phyloP scores from a whole-genome alignment of 169 alveolate genomes.

The Plasmodium inui region DNA sequence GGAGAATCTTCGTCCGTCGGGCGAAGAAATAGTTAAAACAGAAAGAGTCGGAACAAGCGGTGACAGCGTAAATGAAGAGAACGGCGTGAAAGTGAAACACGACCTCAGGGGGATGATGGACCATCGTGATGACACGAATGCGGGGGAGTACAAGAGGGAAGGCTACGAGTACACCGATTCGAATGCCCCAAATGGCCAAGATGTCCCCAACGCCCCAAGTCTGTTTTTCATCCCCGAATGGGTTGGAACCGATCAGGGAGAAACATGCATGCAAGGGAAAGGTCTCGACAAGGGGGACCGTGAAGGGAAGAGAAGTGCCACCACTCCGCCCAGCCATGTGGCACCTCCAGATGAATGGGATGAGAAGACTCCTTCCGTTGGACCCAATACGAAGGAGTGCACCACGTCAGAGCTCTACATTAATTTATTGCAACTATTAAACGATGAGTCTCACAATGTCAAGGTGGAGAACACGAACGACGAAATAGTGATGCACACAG shows the following conservation, averaged over 20 bases:
- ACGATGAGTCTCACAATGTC: not conserved
- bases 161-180: not conserved
- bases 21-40: not conserved
- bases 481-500: not conserved
- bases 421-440: slow-evolving; percentile 10
- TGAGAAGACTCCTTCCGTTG: not conserved
- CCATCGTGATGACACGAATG: not conserved
- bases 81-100: not conserved
- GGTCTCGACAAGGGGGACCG: not conserved
- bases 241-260: not conserved
- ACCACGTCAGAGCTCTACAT: not conserved
- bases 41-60: not conserved
- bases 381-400: not conserved
- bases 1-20: not conserved
- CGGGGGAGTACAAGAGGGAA: not conserved
- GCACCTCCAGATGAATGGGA: not conserved
- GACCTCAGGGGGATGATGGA: not conserved
- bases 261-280: not conserved
- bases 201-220: not conserved
- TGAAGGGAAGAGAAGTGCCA: not conserved
- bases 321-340: not conserved
- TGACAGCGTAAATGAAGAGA: not conserved
- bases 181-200: not conserved
- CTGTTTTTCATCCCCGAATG: not conserved
- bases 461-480: not conserved